phyloP scores from a whole-genome alignment of 345 rosid species.

The Salix koriyanagi region DNA sequence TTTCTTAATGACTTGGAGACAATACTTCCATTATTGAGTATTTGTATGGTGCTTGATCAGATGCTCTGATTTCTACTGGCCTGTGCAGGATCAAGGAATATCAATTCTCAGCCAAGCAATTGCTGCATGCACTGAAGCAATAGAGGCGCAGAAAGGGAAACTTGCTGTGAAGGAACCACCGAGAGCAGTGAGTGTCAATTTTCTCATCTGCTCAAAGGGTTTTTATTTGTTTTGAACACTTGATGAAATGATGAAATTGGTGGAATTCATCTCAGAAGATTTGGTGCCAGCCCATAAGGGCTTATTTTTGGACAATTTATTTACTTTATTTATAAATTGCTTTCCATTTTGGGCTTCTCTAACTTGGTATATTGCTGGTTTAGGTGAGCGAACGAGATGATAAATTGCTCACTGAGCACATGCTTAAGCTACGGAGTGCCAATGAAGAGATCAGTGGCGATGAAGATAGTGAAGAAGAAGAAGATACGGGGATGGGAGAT shows the following conservation, averaged over 20 bases:
- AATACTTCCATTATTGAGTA: not conserved
- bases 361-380: conserved; percentile 13
- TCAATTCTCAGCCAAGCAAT: conserved; percentile 71
- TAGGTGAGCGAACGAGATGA: conserved; percentile 99
- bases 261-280: not conserved
- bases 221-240: not conserved
- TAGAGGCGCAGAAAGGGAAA: conserved; percentile 84
- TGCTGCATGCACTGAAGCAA: conserved; percentile 67
- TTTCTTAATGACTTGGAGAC: not conserved
- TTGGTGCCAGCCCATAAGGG: not conserved
- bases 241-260: not conserved
- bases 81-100: conserved; percentile 87
- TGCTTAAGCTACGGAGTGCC: conserved; percentile 73
- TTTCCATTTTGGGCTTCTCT: conserved; percentile 5
- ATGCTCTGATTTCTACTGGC: not conserved
- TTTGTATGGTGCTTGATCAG: not conserved
- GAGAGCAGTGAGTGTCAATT: conserved; percentile 70
- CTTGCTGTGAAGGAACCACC: conserved; percentile 80
- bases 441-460: conserved; percentile 93
- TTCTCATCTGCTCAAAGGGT: not conserved
- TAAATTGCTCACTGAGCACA: conserved; percentile 88
- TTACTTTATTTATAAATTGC: not conserved
- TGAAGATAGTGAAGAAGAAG: conserved; percentile 95
- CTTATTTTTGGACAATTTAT: not conserved
- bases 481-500: conserved; percentile 92